Evolutionary conservation across 768 basidiomycete species (phyloP).

Genomic region (Mycena filopes): DNA sequence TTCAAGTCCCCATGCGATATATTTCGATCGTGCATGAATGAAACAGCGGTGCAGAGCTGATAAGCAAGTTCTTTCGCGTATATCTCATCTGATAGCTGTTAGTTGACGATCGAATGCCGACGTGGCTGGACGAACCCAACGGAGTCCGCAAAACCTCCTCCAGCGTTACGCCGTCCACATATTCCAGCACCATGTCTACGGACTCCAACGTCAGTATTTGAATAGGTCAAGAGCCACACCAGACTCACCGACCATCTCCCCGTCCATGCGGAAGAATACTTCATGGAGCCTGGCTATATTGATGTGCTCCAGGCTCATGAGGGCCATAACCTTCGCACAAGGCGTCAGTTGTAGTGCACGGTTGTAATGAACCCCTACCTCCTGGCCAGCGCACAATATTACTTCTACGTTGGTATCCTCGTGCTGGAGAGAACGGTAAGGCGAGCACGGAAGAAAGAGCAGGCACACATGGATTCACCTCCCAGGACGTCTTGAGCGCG

Average conservation of each 20-base stretch:
- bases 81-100: conserved; percentile 47
- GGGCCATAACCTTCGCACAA: conserved; percentile 65
- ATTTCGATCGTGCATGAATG: conserved; percentile 43
- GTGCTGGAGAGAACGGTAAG: not conserved
- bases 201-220: not conserved
- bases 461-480: not conserved
- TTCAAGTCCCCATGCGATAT: conserved; percentile 81
- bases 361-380: not conserved
- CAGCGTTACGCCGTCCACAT: conserved; percentile 15
- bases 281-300: conserved; percentile 71
- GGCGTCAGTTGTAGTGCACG: not conserved
- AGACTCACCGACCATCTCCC: conserved; percentile 48
- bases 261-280: conserved; percentile 60
- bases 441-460: not conserved
- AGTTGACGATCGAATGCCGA: not conserved
- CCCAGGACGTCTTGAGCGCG: conserved; percentile 71
- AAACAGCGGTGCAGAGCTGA: conserved; percentile 66
- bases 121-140: conserved; percentile 3
- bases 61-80: conserved; percentile 60
- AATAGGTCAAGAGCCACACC: conserved; percentile 21
- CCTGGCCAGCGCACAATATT: conserved; percentile 17
- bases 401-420: not conserved
- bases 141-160: not conserved
- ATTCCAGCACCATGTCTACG: conserved; percentile 25
- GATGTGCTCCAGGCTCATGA: conserved; percentile 62